phyloP scores from a whole-genome alignment of 2,329 filamentous ascomycete species.

The Metarhizium humberi region DNA sequence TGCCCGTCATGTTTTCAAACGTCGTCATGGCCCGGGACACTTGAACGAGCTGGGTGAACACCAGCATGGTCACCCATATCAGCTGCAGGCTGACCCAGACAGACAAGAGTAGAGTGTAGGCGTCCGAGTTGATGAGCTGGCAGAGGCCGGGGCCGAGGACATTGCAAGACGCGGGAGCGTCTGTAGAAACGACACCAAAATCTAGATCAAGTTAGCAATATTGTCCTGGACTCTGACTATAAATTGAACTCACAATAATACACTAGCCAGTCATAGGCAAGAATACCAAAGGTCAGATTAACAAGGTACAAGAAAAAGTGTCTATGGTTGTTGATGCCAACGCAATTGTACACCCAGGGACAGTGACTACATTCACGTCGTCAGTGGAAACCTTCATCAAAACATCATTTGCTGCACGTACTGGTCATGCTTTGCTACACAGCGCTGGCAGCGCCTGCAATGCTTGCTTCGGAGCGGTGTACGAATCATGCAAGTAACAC shows the following conservation, averaged over 20 bases:
- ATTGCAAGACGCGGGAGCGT: slow-evolving; percentile 53
- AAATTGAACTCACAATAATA: slow-evolving; percentile 53
- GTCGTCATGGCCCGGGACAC: slow-evolving; percentile 90
- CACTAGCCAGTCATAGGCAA: slow-evolving; percentile 61
- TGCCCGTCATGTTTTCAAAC: slow-evolving; percentile 89
- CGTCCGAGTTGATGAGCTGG: slow-evolving; percentile 66
- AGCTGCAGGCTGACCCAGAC: slow-evolving; percentile 79
- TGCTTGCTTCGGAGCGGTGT: slow-evolving; percentile 92
- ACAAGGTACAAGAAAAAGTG: slow-evolving; percentile 91
- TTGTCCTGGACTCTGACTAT: no score
- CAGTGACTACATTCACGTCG: slow-evolving; percentile 59
- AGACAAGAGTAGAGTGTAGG: slow-evolving; percentile 71
- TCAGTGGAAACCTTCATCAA: neutral
- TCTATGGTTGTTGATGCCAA: slow-evolving; percentile 90
- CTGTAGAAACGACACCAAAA: slow-evolving; percentile 47
- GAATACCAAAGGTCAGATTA: slow-evolving; percentile 64
- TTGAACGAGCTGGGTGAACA: slow-evolving; percentile 88
- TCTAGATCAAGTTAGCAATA: slow-evolving; percentile 34
- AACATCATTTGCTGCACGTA: slow-evolving; percentile 34
- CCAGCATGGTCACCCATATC: slow-evolving; percentile 94
- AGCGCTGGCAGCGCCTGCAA: slow-evolving; percentile 82
- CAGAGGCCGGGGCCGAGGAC: slow-evolving; percentile 70
- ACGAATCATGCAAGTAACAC: slow-evolving; percentile 87
- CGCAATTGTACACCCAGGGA: slow-evolving; percentile 95
- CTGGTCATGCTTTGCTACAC: slow-evolving; percentile 96